Percentiles rank a stretch among this genome's conserved stretches.
Conservation (phyloP, 2,329 filamentous ascomycete genomes). For the Raffaelea albimanens region DNA sequence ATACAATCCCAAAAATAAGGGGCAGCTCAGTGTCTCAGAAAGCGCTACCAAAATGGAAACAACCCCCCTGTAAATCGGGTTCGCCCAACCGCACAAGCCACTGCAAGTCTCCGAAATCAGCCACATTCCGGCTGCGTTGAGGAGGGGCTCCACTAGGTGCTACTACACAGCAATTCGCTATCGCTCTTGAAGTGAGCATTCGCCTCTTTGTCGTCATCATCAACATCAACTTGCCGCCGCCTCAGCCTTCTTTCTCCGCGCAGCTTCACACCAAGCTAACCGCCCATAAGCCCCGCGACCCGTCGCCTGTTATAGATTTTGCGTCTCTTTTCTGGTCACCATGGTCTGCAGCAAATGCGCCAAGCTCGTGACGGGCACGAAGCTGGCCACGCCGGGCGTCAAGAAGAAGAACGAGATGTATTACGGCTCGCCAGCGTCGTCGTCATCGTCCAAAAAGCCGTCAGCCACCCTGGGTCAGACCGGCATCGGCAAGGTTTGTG, state of each 20-base stretch:
- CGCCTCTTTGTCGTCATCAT: background rate
- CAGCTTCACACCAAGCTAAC: too few species aligned
- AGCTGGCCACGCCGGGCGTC: slow-evolving; percentile 53
- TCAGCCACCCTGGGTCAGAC: slow-evolving; percentile 47
- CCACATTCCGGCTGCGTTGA: background rate
- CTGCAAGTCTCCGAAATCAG: background rate
- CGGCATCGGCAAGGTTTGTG: slow-evolving; percentile 48
- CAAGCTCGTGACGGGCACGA: slow-evolving; percentile 49
- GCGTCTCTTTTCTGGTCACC: too few species aligned
- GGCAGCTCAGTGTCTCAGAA: background rate
- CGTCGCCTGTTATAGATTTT: too few species aligned
- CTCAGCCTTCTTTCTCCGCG: background rate
- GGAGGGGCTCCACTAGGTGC: too few species aligned
- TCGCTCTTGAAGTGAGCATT: too few species aligned
- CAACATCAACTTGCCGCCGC: background rate
- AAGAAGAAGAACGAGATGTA: slow-evolving; percentile 62
- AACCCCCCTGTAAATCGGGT: too few species aligned
- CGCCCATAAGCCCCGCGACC: too few species aligned
- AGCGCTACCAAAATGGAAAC: background rate
- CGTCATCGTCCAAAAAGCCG: slow-evolving; percentile 28
- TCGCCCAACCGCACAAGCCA: background rate
- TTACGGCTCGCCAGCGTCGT: slow-evolving; percentile 45
- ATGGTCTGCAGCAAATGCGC: slow-evolving; percentile 56
- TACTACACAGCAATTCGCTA: too few species aligned
- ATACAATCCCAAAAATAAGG: background rate